Conservation (phyloP, 2,329 filamentous ascomycete species). For the Neonectria punicea region DNA sequence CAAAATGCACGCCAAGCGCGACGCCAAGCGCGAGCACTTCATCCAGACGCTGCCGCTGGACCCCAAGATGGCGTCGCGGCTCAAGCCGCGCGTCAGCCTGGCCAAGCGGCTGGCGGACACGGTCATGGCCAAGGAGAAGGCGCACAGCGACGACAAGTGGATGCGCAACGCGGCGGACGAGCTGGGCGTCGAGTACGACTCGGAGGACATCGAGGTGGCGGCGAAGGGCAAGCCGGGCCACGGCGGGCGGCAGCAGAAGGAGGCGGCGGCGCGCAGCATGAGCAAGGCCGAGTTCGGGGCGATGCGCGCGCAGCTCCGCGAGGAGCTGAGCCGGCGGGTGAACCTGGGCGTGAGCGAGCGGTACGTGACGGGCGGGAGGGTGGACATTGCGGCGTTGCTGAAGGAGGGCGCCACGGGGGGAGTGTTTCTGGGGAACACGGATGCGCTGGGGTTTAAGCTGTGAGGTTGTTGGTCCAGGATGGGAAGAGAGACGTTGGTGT, state of each 20-base stretch:
- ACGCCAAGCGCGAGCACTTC: constrained; percentile 68
- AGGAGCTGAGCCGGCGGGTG: constrained; percentile 76
- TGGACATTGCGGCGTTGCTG: constrained; percentile 81
- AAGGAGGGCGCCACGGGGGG: constrained; percentile 65
- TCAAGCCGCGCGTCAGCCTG: constrained; percentile 81
- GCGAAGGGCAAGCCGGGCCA: constrained; percentile 72
- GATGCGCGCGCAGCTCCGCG: constrained; percentile 77
- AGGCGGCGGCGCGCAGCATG: constrained; percentile 73
- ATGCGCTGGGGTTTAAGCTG: constrained; percentile 50
- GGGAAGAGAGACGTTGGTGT: neutral
- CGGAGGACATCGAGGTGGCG: constrained; percentile 83
- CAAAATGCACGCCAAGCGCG: constrained; percentile 80
- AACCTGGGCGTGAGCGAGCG: constrained; percentile 89
- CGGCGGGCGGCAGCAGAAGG: constrained; percentile 79
- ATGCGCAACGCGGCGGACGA: constrained; percentile 87
- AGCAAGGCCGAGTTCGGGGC: constrained; percentile 79
- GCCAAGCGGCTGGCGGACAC: constrained; percentile 91
- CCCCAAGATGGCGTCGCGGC: constrained; percentile 76
- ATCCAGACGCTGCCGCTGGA: constrained; percentile 88
- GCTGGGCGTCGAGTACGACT: constrained; percentile 92
- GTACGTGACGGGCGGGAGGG: constrained; percentile 84
- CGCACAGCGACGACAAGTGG: constrained; percentile 85
- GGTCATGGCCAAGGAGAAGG: constrained; percentile 86
- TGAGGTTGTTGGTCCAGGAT: too few relatives aligned
- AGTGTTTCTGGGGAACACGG: constrained; percentile 52